Percentiles rank a stretch among this genome's conserved stretches.
Evolutionary conservation across 2,329 filamentous ascomycete genomes (phyloP).

Genomic region (Biscogniauxia mediterranea): DNA sequence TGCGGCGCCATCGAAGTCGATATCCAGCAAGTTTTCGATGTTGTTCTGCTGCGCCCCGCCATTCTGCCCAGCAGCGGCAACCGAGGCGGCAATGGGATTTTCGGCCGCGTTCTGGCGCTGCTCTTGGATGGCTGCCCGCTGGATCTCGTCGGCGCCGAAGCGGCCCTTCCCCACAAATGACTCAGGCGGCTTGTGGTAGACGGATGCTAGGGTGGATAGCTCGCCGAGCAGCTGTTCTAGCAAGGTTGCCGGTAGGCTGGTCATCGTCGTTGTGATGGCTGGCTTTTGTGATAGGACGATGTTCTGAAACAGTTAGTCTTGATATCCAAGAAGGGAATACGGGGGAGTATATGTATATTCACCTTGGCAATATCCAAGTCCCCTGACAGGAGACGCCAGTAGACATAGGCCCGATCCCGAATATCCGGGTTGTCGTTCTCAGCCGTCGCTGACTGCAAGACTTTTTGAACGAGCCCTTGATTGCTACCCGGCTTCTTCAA

Average conservation of each 20-base stretch:
- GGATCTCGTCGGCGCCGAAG: constrained; percentile 90
- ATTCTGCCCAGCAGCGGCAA: constrained; percentile 65
- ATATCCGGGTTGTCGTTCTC: constrained; percentile 98
- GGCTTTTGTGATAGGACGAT: constrained; percentile 94
- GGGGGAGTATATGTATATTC: constrained; percentile 34
- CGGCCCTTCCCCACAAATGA: constrained; percentile 96
- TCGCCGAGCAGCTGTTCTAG: constrained; percentile 89
- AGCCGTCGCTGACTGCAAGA: constrained; percentile 86
- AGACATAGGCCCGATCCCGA: constrained; percentile 93
- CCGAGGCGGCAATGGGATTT: constrained; percentile 88
- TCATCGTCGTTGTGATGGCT: constrained; percentile 90
- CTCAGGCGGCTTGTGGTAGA: constrained; percentile 97
- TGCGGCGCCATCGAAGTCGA: constrained; percentile 90
- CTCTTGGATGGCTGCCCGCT: constrained; percentile 94
- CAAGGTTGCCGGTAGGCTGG: constrained; percentile 76
- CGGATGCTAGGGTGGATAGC: constrained; percentile 90
- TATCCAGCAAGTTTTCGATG: constrained; percentile 91
- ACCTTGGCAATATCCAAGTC: constrained; percentile 89
- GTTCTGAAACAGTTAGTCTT: constrained; percentile 46
- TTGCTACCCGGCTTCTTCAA: constrained; percentile 93
- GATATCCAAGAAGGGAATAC: constrained; percentile 23
- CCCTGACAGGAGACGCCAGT: constrained; percentile 93
- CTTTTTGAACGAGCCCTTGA: constrained; percentile 88
- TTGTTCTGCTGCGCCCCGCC: constrained; percentile 65
- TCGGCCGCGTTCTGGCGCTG: constrained; percentile 88